Evolutionary conservation across 139 green algal species (phyloP).

Genomic region (Deuterostichococcus epilithicus): DNA sequence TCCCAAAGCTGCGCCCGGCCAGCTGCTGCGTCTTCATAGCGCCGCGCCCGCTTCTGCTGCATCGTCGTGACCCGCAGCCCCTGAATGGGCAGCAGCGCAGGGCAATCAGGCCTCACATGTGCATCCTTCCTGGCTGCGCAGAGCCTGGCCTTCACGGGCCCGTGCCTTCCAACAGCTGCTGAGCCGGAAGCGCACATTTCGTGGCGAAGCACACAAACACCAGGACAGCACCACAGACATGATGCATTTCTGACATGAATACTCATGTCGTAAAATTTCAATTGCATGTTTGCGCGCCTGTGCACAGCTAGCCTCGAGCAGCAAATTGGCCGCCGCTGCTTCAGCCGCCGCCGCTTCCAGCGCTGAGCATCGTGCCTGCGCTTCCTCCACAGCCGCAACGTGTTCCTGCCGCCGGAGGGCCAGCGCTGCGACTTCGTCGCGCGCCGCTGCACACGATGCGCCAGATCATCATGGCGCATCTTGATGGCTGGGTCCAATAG

Average conservation of each 20-base stretch:
- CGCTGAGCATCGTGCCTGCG: not conserved
- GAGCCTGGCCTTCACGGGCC: too few species aligned
- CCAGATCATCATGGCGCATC: too few species aligned
- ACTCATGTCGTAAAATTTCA: too few species aligned
- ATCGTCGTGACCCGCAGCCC: not conserved
- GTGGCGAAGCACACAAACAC: not conserved
- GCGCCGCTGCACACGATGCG: too few species aligned
- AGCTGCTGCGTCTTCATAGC: not conserved
- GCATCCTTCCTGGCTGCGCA: too few species aligned
- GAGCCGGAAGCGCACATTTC: too few species aligned
- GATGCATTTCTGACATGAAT: too few species aligned
- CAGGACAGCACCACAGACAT: not conserved
- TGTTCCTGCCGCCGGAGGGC: not conserved
- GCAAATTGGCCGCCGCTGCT: not conserved
- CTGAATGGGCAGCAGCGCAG: not conserved
- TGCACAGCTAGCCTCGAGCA: not conserved
- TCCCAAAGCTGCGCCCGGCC: too few species aligned
- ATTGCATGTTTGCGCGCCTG: not conserved
- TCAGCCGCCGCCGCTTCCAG: not conserved
- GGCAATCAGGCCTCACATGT: too few species aligned
- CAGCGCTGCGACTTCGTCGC: not conserved
- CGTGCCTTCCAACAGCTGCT: too few species aligned
- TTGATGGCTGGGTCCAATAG: too few species aligned
- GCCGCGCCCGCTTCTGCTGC: not conserved
- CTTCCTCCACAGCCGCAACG: not conserved